phyloP scores from a whole-genome alignment of 2,329 filamentous ascomycete genomes.

The Phyllosticta citrichinensis region DNA sequence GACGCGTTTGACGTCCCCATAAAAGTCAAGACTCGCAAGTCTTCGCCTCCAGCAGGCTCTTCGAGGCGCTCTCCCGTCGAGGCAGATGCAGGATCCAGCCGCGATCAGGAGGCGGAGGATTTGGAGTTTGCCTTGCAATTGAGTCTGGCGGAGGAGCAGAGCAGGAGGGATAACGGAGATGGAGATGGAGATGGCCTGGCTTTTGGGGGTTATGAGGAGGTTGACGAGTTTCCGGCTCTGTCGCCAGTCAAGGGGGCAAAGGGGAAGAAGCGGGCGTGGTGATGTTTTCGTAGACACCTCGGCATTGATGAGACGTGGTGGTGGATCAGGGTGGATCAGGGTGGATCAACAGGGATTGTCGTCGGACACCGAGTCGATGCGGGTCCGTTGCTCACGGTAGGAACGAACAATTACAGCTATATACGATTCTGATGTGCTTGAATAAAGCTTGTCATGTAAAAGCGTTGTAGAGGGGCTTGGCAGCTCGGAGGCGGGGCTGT shows the following conservation, averaged over 20 bases:
- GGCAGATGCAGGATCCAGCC: constrained; percentile 29
- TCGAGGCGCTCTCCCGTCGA: constrained; percentile 14
- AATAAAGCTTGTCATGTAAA: no score
- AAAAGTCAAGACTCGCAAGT: constrained; percentile 29
- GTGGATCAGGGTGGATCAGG: no score
- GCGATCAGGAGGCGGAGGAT: constrained; percentile 41
- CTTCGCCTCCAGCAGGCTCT: constrained; percentile 11
- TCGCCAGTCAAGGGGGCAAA: not conserved
- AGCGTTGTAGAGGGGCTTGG: no score
- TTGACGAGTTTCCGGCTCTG: constrained; percentile 6
- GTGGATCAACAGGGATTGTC: no score
- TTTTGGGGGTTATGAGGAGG: not conserved
- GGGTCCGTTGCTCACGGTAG: no score
- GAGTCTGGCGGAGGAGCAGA: constrained; percentile 51
- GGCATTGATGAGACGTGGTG: not conserved
- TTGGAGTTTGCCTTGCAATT: constrained; percentile 53
- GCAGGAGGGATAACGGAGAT: constrained; percentile 25
- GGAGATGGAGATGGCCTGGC: not conserved
- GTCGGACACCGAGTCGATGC: no score
- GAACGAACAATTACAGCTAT: no score
- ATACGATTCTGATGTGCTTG: no score
- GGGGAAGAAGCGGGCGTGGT: constrained; percentile 10
- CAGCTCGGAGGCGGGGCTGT: no score
- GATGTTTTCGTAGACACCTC: not conserved
- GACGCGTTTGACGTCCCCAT: constrained; percentile 35